phyloP scores from a whole-genome alignment of 2,329 filamentous ascomycete genomes.

The Fusarium nygamai region DNA sequence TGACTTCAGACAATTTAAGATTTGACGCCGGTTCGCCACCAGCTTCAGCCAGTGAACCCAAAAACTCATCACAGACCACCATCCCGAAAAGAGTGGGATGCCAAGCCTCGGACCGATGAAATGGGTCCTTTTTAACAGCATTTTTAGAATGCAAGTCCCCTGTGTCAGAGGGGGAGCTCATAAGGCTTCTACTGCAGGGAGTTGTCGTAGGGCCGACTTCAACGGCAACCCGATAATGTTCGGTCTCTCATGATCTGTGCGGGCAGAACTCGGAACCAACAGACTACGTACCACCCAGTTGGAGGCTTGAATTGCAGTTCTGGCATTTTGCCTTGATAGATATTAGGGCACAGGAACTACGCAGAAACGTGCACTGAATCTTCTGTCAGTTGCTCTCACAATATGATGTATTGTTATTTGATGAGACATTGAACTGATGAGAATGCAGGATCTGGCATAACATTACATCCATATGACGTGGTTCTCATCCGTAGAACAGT shows the following conservation, averaged over 20 bases:
- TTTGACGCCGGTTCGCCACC: conserved; percentile 39
- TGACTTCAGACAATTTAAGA: conserved; percentile 25
- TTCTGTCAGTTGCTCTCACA: not conserved
- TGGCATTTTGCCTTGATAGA: not conserved
- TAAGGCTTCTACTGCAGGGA: not conserved
- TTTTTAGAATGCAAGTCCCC: conserved; percentile 5
- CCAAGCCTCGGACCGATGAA: conserved; percentile 38
- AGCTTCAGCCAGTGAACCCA: conserved; percentile 22
- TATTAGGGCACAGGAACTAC: not conserved
- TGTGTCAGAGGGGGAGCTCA: not conserved
- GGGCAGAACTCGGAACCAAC: conserved; percentile 7
- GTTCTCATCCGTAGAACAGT: not conserved
- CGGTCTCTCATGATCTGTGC: conserved; percentile 13
- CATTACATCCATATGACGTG: not conserved
- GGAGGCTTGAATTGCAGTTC: not conserved
- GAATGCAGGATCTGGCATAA: not conserved
- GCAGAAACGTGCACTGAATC: not conserved
- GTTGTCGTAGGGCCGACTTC: conserved; percentile 9
- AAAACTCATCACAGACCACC: conserved; percentile 5
- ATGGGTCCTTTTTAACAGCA: conserved; percentile 6
- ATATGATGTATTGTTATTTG: not conserved
- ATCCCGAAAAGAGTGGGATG: conserved; percentile 9
- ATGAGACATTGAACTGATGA: not conserved
- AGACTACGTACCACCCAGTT: not conserved
- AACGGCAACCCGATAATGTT: not conserved